Percentiles rank a stretch among this genome's conserved stretches.
These are phyloP conservation scores for Podospora tetraspora DNA, from an alignment of 495 filamentous ascomycete genomes.

Conservation along the genomic window DNA sequence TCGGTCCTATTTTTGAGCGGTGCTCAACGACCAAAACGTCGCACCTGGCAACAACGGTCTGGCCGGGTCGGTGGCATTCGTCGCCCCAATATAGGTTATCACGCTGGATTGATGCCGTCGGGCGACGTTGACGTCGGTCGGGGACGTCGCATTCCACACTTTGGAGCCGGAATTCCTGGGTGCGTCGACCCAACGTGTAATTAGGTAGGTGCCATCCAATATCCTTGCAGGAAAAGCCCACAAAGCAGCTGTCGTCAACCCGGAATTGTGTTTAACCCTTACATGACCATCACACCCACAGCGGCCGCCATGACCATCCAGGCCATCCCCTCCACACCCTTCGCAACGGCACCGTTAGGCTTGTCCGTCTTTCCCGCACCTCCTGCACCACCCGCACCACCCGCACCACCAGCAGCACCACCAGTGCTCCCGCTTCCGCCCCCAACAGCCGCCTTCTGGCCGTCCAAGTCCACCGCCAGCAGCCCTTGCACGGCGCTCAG, in stretches of 20 bases:
- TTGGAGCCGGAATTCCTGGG: neutral
- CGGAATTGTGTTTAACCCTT: neutral
- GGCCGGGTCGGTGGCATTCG: neutral
- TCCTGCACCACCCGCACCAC: neutral
- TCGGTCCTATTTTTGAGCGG: neutral
- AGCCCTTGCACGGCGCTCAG: constrained; percentile 56
- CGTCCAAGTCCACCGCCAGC: constrained; percentile 26
- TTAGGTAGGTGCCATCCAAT: neutral
- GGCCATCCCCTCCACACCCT: neutral
- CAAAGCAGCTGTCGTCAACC: neutral
- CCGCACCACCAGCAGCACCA: neutral
- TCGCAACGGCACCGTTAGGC: neutral
- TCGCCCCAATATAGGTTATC: neutral
- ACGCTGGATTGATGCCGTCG: neutral
- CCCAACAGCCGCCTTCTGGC: no score
- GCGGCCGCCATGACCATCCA: neutral
- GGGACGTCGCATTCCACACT: neutral
- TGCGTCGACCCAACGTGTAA: neutral
- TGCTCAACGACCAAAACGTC: neutral
- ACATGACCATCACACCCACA: neutral
- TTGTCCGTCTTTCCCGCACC: neutral
- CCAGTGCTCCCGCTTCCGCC: neutral
- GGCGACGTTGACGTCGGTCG: neutral
- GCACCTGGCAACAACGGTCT: neutral
- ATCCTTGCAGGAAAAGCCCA: neutral